Percentiles rank a stretch among this genome's conserved stretches.
Evolutionary conservation across 2,329 filamentous ascomycete genomes (phyloP).

Genomic region (Fusarium pilosicola): DNA sequence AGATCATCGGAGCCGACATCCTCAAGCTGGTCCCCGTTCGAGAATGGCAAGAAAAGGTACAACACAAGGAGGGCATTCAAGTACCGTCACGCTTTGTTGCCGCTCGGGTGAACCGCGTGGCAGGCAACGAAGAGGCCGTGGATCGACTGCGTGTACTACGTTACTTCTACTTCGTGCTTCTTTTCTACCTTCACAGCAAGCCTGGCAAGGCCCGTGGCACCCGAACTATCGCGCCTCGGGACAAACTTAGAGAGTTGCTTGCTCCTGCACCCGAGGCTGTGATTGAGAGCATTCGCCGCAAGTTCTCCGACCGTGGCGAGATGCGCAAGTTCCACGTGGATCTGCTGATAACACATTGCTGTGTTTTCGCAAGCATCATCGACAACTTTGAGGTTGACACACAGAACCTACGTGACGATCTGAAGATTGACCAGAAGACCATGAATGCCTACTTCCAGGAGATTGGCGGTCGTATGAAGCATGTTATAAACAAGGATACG

Average conservation of each 20-base stretch:
- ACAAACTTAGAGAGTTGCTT: slow-evolving; percentile 68
- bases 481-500: slow-evolving; percentile 69
- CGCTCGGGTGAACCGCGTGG: slow-evolving; percentile 65
- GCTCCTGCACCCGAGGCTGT: slow-evolving; percentile 69
- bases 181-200: slow-evolving; percentile 61
- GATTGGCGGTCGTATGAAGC: slow-evolving; percentile 75
- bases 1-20: slow-evolving; percentile 73
- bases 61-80: slow-evolving; percentile 65
- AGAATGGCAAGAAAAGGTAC: slow-evolving; percentile 78
- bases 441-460: slow-evolving; percentile 79
- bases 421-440: slow-evolving; percentile 75
- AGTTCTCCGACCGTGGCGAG: slow-evolving; percentile 71
- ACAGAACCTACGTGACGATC: slow-evolving; percentile 74
- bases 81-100: slow-evolving; percentile 73
- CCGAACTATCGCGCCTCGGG: slow-evolving; percentile 65
- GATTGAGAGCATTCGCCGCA: slow-evolving; percentile 73
- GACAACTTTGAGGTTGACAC: slow-evolving; percentile 80
- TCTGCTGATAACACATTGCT: slow-evolving; percentile 77
- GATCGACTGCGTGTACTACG: slow-evolving; percentile 67
- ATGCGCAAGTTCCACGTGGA: slow-evolving; percentile 79
- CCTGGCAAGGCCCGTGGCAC: slow-evolving; percentile 59
- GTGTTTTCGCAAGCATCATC: slow-evolving; percentile 75
- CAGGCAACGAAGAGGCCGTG: slow-evolving; percentile 63
- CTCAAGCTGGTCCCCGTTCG: slow-evolving; percentile 74
- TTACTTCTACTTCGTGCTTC: slow-evolving; percentile 67